Conservation (phyloP, 1,284 basidiomycete genomes). For the Schizophyllum amplum region DNA sequence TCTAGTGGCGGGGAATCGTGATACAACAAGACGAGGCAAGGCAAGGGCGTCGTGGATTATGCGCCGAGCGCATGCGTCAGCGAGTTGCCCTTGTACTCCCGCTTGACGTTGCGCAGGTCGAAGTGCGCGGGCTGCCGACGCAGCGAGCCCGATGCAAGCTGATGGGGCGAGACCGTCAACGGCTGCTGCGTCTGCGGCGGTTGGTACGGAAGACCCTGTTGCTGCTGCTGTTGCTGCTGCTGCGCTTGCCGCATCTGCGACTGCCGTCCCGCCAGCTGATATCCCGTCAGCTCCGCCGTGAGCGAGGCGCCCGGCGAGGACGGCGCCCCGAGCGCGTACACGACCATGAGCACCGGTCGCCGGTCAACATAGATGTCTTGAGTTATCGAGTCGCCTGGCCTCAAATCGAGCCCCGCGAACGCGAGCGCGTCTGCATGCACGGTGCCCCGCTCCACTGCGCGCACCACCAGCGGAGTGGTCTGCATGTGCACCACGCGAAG, state of each 20-base stretch:
- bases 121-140: neutral
- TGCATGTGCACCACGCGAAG: neutral
- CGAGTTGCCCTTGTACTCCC: neutral
- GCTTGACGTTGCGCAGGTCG: neutral
- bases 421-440: neutral
- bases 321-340: neutral
- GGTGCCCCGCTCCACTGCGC: neutral
- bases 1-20: too few species aligned
- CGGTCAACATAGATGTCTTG: neutral
- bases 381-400: neutral
- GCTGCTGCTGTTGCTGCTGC: neutral
- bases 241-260: neutral
- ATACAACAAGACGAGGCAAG: neutral
- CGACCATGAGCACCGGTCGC: neutral
- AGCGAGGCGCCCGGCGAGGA: neutral
- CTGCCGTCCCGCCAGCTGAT: neutral
- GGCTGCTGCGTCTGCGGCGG: neutral
- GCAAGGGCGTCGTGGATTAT: neutral
- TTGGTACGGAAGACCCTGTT: neutral
- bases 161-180: neutral
- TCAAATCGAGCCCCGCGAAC: neutral
- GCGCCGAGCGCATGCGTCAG: neutral
- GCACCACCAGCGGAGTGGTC: neutral
- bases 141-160: neutral
- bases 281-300: neutral